These are phyloP conservation scores for Aureobasidium sp. DNA, from an alignment of 2,329 filamentous ascomycete genomes.

Conservation along the genomic window DNA sequence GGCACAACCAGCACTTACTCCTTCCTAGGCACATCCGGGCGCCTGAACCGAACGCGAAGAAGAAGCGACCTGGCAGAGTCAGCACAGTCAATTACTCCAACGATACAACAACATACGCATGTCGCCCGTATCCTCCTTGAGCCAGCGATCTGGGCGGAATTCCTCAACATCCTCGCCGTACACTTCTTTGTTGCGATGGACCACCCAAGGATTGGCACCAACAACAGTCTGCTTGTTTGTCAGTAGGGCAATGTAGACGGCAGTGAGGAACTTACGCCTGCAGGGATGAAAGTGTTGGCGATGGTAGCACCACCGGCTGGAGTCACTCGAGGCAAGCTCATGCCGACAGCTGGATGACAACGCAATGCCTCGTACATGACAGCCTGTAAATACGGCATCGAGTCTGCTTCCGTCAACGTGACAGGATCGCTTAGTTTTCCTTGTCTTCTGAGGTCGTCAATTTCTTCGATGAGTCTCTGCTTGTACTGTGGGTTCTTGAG, in stretches of 20 bases:
- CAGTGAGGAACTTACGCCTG: slow-evolving; percentile 14
- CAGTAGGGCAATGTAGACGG: not conserved
- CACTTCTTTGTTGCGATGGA: slow-evolving; percentile 26
- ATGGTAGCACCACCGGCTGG: slow-evolving; percentile 34
- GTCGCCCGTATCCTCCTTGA: slow-evolving; percentile 22
- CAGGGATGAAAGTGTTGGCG: slow-evolving; percentile 29
- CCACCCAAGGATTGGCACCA: slow-evolving; percentile 30
- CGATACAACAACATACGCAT: slow-evolving; percentile 17
- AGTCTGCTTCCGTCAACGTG: slow-evolving; percentile 27
- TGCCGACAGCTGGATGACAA: slow-evolving; percentile 37
- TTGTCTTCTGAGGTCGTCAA: slow-evolving; percentile 24
- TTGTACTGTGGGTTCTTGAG: slow-evolving; percentile 29
- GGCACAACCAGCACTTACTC: slow-evolving; percentile 4
- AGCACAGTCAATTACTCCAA: not conserved
- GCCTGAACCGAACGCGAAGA: slow-evolving; percentile 31
- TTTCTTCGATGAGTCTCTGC: slow-evolving; percentile 29
- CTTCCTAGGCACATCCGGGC: slow-evolving; percentile 25
- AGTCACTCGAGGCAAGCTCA: slow-evolving; percentile 33
- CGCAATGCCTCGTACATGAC: slow-evolving; percentile 40
- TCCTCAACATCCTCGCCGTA: slow-evolving; percentile 28
- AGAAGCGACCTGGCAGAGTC: slow-evolving; percentile 24
- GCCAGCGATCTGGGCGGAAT: slow-evolving; percentile 33
- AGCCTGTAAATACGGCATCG: slow-evolving; percentile 37
- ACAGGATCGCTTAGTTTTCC: slow-evolving; percentile 27
- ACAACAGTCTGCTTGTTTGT: slow-evolving; percentile 20